Conservation (phyloP, 805 yeast species). For the Lipomyces kockii region DNA sequence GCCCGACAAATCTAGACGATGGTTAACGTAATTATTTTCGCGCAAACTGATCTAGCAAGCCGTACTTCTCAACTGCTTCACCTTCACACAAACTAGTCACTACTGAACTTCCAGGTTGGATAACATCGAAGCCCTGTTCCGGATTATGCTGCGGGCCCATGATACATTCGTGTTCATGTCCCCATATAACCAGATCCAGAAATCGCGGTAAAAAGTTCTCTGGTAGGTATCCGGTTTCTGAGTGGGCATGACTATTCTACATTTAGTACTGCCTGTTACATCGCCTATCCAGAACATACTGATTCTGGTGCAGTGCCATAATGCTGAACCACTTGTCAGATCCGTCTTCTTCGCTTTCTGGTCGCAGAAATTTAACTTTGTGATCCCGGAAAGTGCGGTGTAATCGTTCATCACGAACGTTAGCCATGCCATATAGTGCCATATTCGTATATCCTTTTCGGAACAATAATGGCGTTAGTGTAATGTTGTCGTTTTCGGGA, state of each 20-base stretch:
- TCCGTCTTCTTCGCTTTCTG: slow-evolving; percentile 52
- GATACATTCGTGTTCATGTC: slow-evolving; percentile 95
- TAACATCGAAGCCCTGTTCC: slow-evolving; percentile 68
- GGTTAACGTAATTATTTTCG: too few species aligned
- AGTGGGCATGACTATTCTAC: slow-evolving; percentile 56
- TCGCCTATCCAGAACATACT: slow-evolving; percentile 32
- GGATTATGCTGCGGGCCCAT: slow-evolving; percentile 64
- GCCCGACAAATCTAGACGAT: slow-evolving; percentile 52
- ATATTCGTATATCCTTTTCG: slow-evolving; percentile 81
- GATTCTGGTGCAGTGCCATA: slow-evolving; percentile 91
- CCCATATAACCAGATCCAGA: slow-evolving; percentile 88
- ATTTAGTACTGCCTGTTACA: neutral
- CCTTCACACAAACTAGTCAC: slow-evolving; percentile 89
- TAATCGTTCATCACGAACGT: slow-evolving; percentile 85
- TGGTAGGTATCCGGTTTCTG: slow-evolving; percentile 81
- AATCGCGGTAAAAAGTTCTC: slow-evolving; percentile 82
- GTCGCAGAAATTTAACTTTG: slow-evolving; percentile 76
- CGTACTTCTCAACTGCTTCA: slow-evolving; percentile 72
- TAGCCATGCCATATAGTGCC: slow-evolving; percentile 87
- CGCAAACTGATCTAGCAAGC: neutral
- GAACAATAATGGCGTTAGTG: slow-evolving; percentile 74
- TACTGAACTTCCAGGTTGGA: slow-evolving; percentile 93
- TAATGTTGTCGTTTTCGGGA: slow-evolving; percentile 71
- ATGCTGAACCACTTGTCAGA: slow-evolving; percentile 77
- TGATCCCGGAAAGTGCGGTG: slow-evolving; percentile 81